A percentile compares a stretch with the other conserved stretches of the same genome.
Evolutionary conservation across 2,329 filamentous ascomycete genomes (phyloP).

Genomic region (Trichoderma simmonsii): DNA sequence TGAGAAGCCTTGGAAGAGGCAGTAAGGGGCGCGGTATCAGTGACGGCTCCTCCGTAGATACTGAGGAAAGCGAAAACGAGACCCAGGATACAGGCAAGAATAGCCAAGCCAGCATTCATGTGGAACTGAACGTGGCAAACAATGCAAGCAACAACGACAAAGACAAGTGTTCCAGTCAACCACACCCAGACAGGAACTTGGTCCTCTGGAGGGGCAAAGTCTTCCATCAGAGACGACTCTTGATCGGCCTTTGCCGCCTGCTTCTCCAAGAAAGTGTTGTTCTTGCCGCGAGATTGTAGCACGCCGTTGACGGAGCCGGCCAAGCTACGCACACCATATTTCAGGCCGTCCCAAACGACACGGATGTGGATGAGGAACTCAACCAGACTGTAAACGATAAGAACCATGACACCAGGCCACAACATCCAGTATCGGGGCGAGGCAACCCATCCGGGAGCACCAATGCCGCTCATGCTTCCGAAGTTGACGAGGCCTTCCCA

Average conservation of each 20-base stretch:
- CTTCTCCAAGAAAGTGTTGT: slow-evolving; percentile 33
- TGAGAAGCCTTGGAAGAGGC: slow-evolving; percentile 67
- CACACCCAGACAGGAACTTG: slow-evolving; percentile 55
- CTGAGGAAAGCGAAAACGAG: slow-evolving; percentile 58
- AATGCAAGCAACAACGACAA: slow-evolving; percentile 52
- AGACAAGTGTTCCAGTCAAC: slow-evolving; percentile 43
- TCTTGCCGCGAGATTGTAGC: slow-evolving; percentile 33
- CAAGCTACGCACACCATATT: slow-evolving; percentile 33
- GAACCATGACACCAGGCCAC: slow-evolving; percentile 45
- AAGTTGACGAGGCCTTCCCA: slow-evolving; percentile 34
- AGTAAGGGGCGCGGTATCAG: slow-evolving; percentile 59
- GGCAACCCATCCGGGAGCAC: slow-evolving; percentile 29
- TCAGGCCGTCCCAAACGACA: slow-evolving; percentile 35
- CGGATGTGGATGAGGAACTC: slow-evolving; percentile 41
- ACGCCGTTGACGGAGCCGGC: slow-evolving; percentile 30
- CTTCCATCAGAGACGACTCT: slow-evolving; percentile 34
- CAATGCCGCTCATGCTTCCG: slow-evolving; percentile 31
- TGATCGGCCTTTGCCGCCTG: slow-evolving; percentile 36
- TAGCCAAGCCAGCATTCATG: slow-evolving; percentile 55
- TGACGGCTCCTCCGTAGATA: slow-evolving; percentile 51
- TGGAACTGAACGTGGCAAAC: slow-evolving; percentile 50
- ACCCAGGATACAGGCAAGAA: slow-evolving; percentile 54
- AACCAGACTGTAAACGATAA: slow-evolving; percentile 39
- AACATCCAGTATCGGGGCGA: slow-evolving; percentile 44
- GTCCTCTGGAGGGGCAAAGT: slow-evolving; percentile 41